Conservation (phyloP, 306 rosid genomes). For the Prunus fruticosa region DNA sequence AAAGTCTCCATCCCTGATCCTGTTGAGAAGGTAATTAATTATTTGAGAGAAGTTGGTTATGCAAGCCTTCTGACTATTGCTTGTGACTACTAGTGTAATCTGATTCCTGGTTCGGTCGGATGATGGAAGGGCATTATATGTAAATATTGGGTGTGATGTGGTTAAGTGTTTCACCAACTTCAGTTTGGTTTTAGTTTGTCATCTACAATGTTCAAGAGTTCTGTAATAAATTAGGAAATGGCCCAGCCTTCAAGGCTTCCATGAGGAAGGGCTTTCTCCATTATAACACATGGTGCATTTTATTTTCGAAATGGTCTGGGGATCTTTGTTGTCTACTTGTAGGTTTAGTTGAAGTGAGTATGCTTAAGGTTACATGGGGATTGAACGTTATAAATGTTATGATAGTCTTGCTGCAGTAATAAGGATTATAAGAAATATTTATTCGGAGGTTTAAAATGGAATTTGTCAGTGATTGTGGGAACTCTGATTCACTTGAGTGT, state of each 20-base stretch:
- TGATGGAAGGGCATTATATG: not conserved
- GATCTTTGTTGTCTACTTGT: not conserved
- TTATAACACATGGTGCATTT: not conserved
- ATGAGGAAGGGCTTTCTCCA: not conserved
- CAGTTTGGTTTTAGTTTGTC: not conserved
- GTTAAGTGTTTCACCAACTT: not conserved
- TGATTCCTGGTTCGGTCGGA: not conserved
- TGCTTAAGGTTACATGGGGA: not conserved
- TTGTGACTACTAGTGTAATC: not conserved
- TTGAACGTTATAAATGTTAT: not conserved
- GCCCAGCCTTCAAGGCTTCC: not conserved
- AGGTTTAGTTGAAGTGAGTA: not conserved
- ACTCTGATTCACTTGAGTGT: not conserved
- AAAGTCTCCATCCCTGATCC: conserved; percentile 35
- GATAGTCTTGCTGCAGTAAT: not conserved
- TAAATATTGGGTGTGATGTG: not conserved
- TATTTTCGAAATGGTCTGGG: not conserved
- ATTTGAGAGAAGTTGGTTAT: not conserved
- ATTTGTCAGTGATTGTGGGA: not conserved
- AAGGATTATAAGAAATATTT: not conserved
- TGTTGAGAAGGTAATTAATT: conserved; percentile 42
- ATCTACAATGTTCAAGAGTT: not conserved
- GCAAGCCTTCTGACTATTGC: not conserved
- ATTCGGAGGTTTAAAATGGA: not conserved
- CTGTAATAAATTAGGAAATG: not conserved